These are phyloP conservation scores for Aspergillus chevalieri DNA, from an alignment of 2,329 filamentous ascomycete species.

Conservation along the genomic window DNA sequence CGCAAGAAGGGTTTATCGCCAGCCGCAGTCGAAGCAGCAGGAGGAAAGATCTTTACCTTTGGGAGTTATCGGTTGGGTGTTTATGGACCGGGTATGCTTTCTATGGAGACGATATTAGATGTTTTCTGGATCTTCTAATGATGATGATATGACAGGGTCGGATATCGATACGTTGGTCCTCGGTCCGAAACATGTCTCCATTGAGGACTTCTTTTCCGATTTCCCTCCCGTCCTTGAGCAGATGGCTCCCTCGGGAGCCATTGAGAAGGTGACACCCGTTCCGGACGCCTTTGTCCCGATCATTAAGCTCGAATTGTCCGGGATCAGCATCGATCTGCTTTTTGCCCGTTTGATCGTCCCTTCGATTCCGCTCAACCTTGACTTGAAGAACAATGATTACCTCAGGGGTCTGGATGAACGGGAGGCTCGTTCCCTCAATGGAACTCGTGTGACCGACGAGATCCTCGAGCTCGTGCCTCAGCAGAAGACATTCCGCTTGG, in stretches of 20 bases:
- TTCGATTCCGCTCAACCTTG: constrained; percentile 65
- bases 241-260: constrained; percentile 70
- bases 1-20: constrained; percentile 66
- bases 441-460: constrained; percentile 88
- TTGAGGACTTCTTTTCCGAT: constrained; percentile 84
- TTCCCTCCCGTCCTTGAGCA: constrained; percentile 75
- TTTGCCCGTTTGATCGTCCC: constrained; percentile 69
- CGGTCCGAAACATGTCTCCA: constrained; percentile 78
- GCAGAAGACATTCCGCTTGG: constrained; percentile 79
- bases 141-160: constrained; percentile 54
- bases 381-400: constrained; percentile 75
- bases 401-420: constrained; percentile 80
- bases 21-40: constrained; percentile 71
- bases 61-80: constrained; percentile 93
- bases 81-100: constrained; percentile 63
- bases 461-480: constrained; percentile 86
- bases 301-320: constrained; percentile 88
- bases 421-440: constrained; percentile 84
- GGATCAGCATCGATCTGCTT: constrained; percentile 92
- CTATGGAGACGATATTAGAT: not conserved
- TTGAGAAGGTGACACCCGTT: constrained; percentile 78
- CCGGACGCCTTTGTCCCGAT: constrained; percentile 91
- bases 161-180: constrained; percentile 97
- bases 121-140: not conserved
- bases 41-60: constrained; percentile 91